Base-by-base conservation (phyloP, 306 rosid genomes). In the Rubus parviflorus region DNA sequence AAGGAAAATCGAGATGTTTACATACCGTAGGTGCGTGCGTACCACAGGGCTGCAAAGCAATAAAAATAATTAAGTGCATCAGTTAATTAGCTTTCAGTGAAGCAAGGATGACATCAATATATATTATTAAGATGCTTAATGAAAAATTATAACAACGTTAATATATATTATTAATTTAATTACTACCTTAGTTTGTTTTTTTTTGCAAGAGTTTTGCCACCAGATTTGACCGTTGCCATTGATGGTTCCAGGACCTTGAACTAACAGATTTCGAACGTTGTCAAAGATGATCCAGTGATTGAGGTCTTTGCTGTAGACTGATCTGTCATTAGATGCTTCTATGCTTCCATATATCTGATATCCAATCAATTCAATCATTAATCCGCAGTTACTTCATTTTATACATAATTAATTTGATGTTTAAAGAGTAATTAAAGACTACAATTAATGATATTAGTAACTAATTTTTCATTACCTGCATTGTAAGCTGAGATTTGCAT, bases 131-230 rank as follows among this genome's bases (percentile, higher is more conserved):
- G 68, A 62, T 35, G 20, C 43, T 25, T 16, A 8, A 30, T 14
- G 68, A 62, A 6, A 35, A 30, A 30, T 30, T 30, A 30, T 30
- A 1, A 30, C 35, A 0, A 30, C 35, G 35, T 30, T 30, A 30
- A 30, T 30, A 30, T 30, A 30, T 30, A 30, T 30, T 30, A 30
- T 30, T 61, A 68, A 68, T 9, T 45, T n/a, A n/a, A n/a, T n/a
- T 78, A 81, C 83, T 84, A 92, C 96, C 4, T 6, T 70, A n/a
- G 78, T 68, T 68, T 84, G 83, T 61, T 81, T 78, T 61, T 68
- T 83, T 80, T 86, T 86, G 89, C 98, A 93, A 25, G 98, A 91
- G 70, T 85, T 87, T 77, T 86, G 2, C 98, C 98, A 93, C 98
- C 98, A 93, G 9, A 77, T 64, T n/a, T 87, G 63, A 25, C 98